Percentiles rank a stretch among this genome's conserved stretches.
phyloP scores from a whole-genome alignment of 1,139 yeast species.

The Geotrichum cucujoidarum region DNA sequence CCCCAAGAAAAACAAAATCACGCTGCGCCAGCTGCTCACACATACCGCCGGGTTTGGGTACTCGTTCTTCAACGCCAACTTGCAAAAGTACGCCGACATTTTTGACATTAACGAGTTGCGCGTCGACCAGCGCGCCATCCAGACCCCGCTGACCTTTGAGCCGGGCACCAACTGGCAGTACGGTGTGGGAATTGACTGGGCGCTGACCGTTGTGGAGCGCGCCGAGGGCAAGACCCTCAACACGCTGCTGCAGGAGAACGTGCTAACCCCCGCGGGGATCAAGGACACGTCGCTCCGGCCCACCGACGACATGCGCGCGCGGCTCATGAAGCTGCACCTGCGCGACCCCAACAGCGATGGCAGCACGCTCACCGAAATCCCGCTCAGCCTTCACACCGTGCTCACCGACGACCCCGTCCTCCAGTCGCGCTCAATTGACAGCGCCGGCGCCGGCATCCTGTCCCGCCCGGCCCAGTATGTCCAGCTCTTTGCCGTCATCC shows the following conservation, averaged over 20 bases:
- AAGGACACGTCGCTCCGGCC: conserved; percentile 37
- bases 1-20: conserved; percentile 39
- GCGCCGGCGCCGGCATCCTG: conserved; percentile 50
- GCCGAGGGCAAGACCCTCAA: conserved; percentile 45
- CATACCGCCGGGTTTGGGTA: conserved; percentile 41
- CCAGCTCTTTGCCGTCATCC: conserved; percentile 45
- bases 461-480: conserved; percentile 45
- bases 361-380: conserved; percentile 8
- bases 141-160: conserved; percentile 44
- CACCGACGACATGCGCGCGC: conserved; percentile 4
- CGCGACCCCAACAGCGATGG: conserved; percentile 18
- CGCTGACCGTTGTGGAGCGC: conserved; percentile 45
- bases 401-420: conserved; percentile 12
- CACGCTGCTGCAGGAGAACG: conserved; percentile 39
- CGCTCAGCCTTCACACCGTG: conserved; percentile 10
- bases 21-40: conserved; percentile 46
- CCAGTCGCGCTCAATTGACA: conserved; percentile 17
- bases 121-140: conserved; percentile 22
- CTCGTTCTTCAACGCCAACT: conserved; percentile 32
- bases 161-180: conserved; percentile 53
- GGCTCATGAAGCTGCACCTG: conserved; percentile 18
- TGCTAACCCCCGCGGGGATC: conserved; percentile 48
- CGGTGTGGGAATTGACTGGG: conserved; percentile 52
- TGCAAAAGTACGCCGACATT: conserved; percentile 16
- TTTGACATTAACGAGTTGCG: conserved; percentile 20